Evolutionary conservation across 2,329 filamentous ascomycete genomes (phyloP).

Genomic region (Trichoderma sp.): DNA sequence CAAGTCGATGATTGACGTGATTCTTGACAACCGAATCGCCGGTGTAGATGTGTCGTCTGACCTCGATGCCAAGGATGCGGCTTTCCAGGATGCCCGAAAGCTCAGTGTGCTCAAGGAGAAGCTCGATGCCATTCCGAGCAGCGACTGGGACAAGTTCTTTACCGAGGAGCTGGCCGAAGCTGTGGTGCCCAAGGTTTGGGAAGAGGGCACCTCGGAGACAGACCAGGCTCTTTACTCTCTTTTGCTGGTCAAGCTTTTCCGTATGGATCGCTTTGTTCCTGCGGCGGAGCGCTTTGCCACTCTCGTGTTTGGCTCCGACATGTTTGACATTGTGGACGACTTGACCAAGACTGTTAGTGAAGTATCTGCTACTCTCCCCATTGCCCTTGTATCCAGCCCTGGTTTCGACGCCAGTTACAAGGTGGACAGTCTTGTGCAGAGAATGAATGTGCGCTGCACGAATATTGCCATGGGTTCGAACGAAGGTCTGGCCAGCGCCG

Average conservation of each 20-base stretch:
- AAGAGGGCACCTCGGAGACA: constrained; percentile 59
- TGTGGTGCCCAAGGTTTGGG: constrained; percentile 76
- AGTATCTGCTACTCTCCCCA: constrained; percentile 79
- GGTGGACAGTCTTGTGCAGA: constrained; percentile 90
- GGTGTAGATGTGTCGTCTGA: constrained; percentile 78
- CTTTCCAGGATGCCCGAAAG: constrained; percentile 67
- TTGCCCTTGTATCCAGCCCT: constrained; percentile 90
- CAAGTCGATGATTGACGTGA: constrained; percentile 79
- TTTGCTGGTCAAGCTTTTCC: constrained; percentile 89
- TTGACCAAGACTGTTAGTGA: constrained; percentile 81
- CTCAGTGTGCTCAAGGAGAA: constrained; percentile 73
- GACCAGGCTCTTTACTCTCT: constrained; percentile 82
- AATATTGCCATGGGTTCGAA: constrained; percentile 99
- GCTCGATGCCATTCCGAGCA: constrained; percentile 61
- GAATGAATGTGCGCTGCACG: constrained; percentile 78
- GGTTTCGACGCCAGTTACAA: constrained; percentile 99
- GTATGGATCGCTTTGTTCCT: constrained; percentile 92
- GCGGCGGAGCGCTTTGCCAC: constrained; percentile 88
- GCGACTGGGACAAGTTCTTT: constrained; percentile 80
- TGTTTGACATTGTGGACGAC: constrained; percentile 84
- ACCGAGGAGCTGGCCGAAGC: constrained; percentile 84
- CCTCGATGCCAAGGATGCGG: constrained; percentile 63
- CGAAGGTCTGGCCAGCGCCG: constrained; percentile 86
- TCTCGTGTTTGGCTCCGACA: constrained; percentile 77
- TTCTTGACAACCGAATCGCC: constrained; percentile 76